phyloP scores from a whole-genome alignment of 1,284 basidiomycete genomes.

The Irpex sp. region DNA sequence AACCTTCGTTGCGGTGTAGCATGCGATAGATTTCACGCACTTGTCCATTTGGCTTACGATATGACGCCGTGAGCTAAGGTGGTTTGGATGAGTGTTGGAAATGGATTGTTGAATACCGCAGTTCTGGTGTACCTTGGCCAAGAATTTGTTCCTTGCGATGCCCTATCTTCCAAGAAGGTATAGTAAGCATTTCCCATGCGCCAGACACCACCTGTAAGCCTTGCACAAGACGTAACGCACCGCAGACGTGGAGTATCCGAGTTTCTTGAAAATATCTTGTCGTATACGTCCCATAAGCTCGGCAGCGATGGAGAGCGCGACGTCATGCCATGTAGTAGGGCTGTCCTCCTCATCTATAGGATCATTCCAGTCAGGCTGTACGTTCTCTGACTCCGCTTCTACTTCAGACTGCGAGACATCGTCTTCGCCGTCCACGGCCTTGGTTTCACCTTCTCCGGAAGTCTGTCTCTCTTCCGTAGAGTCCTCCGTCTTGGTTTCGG shows the following conservation, averaged over 20 bases:
- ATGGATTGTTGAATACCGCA: not conserved
- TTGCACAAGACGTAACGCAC: constrained; percentile 35
- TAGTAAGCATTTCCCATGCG: too few species aligned
- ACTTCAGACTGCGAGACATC: constrained; percentile 4
- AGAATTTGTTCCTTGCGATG: constrained; percentile 90
- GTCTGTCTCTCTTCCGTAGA: constrained; percentile 2
- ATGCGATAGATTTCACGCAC: constrained; percentile 33
- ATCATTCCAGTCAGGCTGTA: not conserved
- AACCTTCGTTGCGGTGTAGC: not conserved
- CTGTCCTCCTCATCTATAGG: constrained; percentile 30
- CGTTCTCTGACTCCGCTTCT: constrained; percentile 16
- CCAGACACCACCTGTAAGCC: too few species aligned
- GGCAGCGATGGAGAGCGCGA: constrained; percentile 86
- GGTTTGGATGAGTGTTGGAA: not conserved
- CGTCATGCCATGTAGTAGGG: constrained; percentile 81
- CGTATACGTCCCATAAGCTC: constrained; percentile 83
- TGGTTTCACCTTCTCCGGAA: constrained; percentile 12
- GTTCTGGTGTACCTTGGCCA: constrained; percentile 74
- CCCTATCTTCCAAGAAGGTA: constrained; percentile 46
- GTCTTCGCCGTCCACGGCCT: constrained; percentile 9
- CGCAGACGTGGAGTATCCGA: constrained; percentile 95
- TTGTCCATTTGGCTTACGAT: constrained; percentile 86
- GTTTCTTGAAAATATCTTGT: constrained; percentile 61
- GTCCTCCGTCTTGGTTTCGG: constrained; percentile 13
- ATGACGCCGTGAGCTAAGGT: constrained; percentile 77